Evolutionary conservation across 169 alveolate species (phyloP), one percentile per base, ranked within the genome.

Genomic region (Eimeria tenella): DNA sequence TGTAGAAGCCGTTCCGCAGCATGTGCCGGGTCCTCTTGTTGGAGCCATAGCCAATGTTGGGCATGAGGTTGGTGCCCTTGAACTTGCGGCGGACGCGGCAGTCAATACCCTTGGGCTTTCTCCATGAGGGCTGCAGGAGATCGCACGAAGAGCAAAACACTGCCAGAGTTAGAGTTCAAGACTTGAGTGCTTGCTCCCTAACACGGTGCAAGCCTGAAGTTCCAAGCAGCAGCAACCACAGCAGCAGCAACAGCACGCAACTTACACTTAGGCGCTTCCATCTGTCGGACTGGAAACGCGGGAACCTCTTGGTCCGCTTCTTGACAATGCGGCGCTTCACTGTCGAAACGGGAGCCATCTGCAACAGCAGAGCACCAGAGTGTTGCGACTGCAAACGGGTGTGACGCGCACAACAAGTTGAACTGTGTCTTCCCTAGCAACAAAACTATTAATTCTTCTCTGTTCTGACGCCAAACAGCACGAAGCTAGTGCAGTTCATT

Each of bases 51-150:
- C 99, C 99, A 95, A 99, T 98, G 97, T 97, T 98, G 93, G 99
- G 99, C 97, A 97, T 97, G 63, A 97, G 96, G 92, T 97, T 98
- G 87, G 98, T 97, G 92, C 99, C 99, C 97, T 97, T 98, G 98
- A 98, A 99, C 95, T 98, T 97, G 86, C 99, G 97, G 94, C 99
- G 98, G 68, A 98, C 99, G 83, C 99, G 98, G 82, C 99, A 97
- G 95, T 99, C 99, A 79, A 99, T 99, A 97, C 99, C 99, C 97
- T 98, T 98, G 87, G 99, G 99, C 96, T 98, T 98, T 96, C 99
- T 98, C 99, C 99, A 99, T 92, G 97, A 96, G 49, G 96, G 96
- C 98, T 97, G 91, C 93, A 84, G 71, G 55, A 25, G 68, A 25
- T 11, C 3, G 17, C 73, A 6, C 15, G 31, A 62, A 23, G 0